Evolutionary conservation across 2,329 filamentous ascomycete genomes (phyloP), one percentile per base, ranked within the genome.

Genomic region (Purpureocillium lavendulum): DNA sequence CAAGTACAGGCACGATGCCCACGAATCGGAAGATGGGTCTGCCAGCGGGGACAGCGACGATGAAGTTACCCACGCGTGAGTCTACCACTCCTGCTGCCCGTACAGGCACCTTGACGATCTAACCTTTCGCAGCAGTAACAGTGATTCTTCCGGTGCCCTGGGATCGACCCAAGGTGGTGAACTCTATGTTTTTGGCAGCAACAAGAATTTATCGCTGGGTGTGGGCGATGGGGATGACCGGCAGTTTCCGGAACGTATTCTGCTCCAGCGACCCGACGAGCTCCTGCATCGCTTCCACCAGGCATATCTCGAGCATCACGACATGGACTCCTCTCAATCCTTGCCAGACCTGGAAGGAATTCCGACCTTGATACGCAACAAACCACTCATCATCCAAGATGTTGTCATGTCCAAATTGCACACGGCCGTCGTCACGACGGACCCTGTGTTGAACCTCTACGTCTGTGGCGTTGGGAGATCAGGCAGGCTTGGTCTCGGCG

Each of bases 181-280:
- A 55, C 67, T 96, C 1, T 97, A 87, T 53, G 83, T 87, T 1
- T 96, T 97, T 61, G 92, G 92, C 36, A 97, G 89, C 62, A 98
- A 96, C 63, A 94, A 92, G 55, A 98, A 98, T 50, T 65, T 94
- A 9, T 92, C 86, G 0, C 74, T 98, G 16, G 92, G 92, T 2
- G 82, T 97, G 44, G 89, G 89, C n/a, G 89, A 98, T 55, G 84
- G 94, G 53, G 88, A 96, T 57, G 90, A 98, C 56, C 80, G 92
- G 3, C 89, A 97, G 47, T 94, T 84, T 52, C 92, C 92, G 0
- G 92, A 97, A 58, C 83, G 87, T 9, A 79, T 96, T 10, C 67
- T 72, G 26, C 61, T 97, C 28, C 76, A 79, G 40, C 79, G 90
- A 13, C 87, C 92, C 0, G 80, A 86, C 17, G 79, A 87, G 54